phyloP scores from a whole-genome alignment of 352 stramenopile genomes.

The Phytophthora cajani region DNA sequence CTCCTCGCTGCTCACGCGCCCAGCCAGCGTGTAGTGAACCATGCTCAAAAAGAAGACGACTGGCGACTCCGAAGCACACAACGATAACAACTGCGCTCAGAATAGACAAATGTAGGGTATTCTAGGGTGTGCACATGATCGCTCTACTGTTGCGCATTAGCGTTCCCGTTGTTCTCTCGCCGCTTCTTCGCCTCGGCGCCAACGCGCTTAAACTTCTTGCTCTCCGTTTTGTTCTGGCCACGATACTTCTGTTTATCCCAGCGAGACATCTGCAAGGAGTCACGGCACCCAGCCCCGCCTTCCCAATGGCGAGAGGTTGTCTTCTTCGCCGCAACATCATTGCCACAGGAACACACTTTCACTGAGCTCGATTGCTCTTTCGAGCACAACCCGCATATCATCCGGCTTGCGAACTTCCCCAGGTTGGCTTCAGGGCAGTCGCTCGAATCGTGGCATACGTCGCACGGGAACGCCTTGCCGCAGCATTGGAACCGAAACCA shows the following conservation, averaged over 20 bases:
- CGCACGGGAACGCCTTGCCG: conserved; percentile 80
- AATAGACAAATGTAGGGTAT: conserved; percentile 7
- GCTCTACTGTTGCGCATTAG: conserved; percentile 26
- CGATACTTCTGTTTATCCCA: conserved; percentile 82
- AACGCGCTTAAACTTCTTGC: conserved; percentile 81
- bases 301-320: conserved; percentile 73
- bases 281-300: conserved; percentile 74
- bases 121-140: background rate
- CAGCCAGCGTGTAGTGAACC: conserved; percentile 73
- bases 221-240: conserved; percentile 81
- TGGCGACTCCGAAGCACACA: background rate
- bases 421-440: conserved; percentile 73
- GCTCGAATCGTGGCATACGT: conserved; percentile 82
- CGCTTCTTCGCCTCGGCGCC: conserved; percentile 61
- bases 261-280: conserved; percentile 63
- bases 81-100: background rate
- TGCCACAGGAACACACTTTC: conserved; percentile 83
- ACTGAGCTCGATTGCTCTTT: conserved; percentile 79
- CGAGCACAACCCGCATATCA: conserved; percentile 85
- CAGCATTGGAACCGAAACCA: conserved; percentile 91
- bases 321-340: conserved; percentile 64
- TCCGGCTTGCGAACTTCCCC: conserved; percentile 81
- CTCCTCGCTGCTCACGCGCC: conserved; percentile 72
- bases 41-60: conserved; percentile 24
- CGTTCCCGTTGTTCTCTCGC: conserved; percentile 30